phyloP scores from a whole-genome alignment of 164 flowering plant genomes.

The Chloranthus sessilifolius region DNA sequence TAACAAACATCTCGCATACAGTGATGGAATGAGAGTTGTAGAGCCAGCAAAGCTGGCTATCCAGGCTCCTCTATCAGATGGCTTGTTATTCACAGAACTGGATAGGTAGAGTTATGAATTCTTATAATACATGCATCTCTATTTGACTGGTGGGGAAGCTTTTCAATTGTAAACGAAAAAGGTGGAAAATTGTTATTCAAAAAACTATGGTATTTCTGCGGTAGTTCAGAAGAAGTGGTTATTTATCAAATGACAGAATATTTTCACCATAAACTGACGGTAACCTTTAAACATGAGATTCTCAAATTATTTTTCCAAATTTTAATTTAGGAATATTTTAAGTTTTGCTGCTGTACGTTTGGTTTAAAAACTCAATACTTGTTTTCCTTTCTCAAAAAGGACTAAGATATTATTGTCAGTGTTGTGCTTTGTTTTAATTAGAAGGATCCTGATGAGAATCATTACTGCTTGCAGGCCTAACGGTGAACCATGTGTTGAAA shows the following conservation, averaged over 20 bases:
- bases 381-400: background rate
- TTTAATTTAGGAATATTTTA: no score
- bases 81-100: conserved; percentile 60
- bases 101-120: conserved; percentile 47
- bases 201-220: no score
- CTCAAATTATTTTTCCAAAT: no score
- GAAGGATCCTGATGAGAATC: background rate
- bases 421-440: background rate
- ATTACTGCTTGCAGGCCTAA: conserved; percentile 56
- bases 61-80: conserved; percentile 61
- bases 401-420: background rate
- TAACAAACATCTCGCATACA: conserved; percentile 78
- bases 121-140: background rate
- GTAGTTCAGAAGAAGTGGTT: no score
- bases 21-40: conserved; percentile 87
- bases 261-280: no score
- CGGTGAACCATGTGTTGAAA: conserved; percentile 80
- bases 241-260: no score
- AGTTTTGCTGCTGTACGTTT: no score
- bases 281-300: no score
- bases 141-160: no score
- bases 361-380: no score
- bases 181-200: background rate
- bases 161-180: background rate
- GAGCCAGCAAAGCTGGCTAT: conserved; percentile 56